A percentile compares a stretch with the other conserved stretches of the same genome.
Evolutionary conservation across 306 rosid genomes (phyloP).

Genomic region (Inga laurina): DNA sequence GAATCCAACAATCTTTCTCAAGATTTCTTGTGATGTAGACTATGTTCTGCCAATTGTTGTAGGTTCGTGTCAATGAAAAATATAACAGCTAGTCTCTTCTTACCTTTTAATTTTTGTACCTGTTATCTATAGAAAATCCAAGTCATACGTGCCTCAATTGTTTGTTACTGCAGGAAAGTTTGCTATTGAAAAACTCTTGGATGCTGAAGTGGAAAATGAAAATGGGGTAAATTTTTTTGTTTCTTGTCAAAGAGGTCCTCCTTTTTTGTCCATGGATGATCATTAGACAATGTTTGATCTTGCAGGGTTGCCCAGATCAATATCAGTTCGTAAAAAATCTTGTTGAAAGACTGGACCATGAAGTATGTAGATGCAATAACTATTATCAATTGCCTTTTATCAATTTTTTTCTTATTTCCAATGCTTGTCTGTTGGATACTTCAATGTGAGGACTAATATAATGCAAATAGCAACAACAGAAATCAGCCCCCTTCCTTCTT

Average conservation of each 20-base stretch:
- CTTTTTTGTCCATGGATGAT: constrained; percentile 1
- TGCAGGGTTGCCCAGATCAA: constrained; percentile 79
- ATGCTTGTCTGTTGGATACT: constrained; percentile 20
- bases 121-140: constrained; percentile 8
- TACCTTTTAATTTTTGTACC: constrained; percentile 7
- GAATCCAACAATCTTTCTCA: constrained; percentile 89
- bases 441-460: not conserved
- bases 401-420: constrained; percentile 19
- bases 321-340: constrained; percentile 65
- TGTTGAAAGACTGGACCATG: constrained; percentile 74
- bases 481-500: not conserved
- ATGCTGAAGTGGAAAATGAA: constrained; percentile 55
- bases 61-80: constrained; percentile 48
- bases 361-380: constrained; percentile 50
- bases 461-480: constrained; percentile 5
- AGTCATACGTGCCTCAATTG: constrained; percentile 22
- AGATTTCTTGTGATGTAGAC: constrained; percentile 90
- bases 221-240: constrained; percentile 50
- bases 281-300: constrained; percentile 26
- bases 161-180: constrained; percentile 61
- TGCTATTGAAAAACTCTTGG: constrained; percentile 80
- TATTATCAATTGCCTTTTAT: not conserved
- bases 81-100: not conserved
- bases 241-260: not conserved
- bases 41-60: constrained; percentile 91